Base-by-base conservation (phyloP, 306 rosid genomes). In the Acacia melanoxylon region DNA sequence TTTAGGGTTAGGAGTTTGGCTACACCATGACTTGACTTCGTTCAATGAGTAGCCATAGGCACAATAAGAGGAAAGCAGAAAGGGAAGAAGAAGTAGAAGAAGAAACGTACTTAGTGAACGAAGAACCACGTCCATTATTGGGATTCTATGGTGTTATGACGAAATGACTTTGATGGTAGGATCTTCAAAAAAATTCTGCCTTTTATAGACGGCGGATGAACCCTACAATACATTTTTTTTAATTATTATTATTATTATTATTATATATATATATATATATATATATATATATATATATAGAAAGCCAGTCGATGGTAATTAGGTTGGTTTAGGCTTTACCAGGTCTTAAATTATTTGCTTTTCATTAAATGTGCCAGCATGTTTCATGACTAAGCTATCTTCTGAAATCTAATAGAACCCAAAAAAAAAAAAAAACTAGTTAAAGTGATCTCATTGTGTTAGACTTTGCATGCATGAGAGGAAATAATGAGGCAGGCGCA, bases 1-100 rank as follows among this genome's bases (percentile, higher is more conserved):
- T 6, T 81, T 29, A 61, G 93, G 91, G 76, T 86, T 46, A 12
- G 93, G 93, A 17, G 93, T 90, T 83, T 90, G 84, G 84, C 83
- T 72, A 48, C 93, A 90, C 91, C 91, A 88, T 15, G 20, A 31
- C 56, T 85, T 86, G 4, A 85, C 17, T 59, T 90, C 91, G 0
- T 79, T 52, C 2, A 10, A 7, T 0, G 88, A 46, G 78, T 86
- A 82, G 5, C 68, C 80, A 73, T 75, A 42, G 4, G 58, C 48
- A 46, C 25, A 17, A 31, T 14, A 3, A 70, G 14, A 48, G 52
- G 72, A 78, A 10, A 75, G 69, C 17, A 24, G 42, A 40, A 80
- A 56, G 1, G 65, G 67, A 40, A 65, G 58, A 14, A 80, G 4
- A 14, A 80, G 4, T 1, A 78, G 20, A 19, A 15, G 77, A 1